A percentile compares a stretch with the other conserved stretches of the same genome.
Conservation (phyloP, 306 rosid species). For the Comarum palustre region DNA sequence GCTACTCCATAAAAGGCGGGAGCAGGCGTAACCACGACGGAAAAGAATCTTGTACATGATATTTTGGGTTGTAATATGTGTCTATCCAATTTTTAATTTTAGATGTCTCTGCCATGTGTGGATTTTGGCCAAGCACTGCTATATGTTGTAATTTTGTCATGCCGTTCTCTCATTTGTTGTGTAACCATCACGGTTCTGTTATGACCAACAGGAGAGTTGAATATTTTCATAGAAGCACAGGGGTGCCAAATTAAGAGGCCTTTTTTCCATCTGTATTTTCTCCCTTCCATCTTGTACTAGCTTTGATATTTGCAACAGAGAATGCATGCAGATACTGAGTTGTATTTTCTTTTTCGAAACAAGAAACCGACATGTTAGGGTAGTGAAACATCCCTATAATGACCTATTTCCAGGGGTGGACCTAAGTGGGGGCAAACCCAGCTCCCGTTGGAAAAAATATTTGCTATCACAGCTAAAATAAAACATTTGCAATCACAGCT, state of each 20-base stretch:
- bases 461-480: too few relatives aligned
- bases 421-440: too few relatives aligned
- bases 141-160: slow-evolving; percentile 32
- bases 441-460: too few relatives aligned
- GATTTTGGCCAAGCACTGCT: slow-evolving; percentile 39
- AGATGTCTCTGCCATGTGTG: slow-evolving; percentile 28
- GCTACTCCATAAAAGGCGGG: slow-evolving; percentile 38
- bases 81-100: slow-evolving; percentile 39
- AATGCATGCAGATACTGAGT: background rate
- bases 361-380: background rate
- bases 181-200: slow-evolving; percentile 39
- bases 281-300: background rate
- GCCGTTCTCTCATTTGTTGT: slow-evolving; percentile 34
- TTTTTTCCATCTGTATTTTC: background rate
- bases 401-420: background rate
- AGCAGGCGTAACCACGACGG: slow-evolving; percentile 30
- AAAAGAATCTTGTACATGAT: slow-evolving; percentile 57
- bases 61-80: slow-evolving; percentile 32
- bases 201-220: slow-evolving; percentile 3
- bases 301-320: background rate
- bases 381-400: background rate
- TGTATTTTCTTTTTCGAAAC: background rate
- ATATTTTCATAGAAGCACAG: slow-evolving; percentile 4
- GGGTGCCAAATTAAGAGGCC: slow-evolving; percentile 5
- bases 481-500: too few relatives aligned